Conservation (phyloP, 2,329 filamentous ascomycete genomes). For the Monascus ruber region DNA sequence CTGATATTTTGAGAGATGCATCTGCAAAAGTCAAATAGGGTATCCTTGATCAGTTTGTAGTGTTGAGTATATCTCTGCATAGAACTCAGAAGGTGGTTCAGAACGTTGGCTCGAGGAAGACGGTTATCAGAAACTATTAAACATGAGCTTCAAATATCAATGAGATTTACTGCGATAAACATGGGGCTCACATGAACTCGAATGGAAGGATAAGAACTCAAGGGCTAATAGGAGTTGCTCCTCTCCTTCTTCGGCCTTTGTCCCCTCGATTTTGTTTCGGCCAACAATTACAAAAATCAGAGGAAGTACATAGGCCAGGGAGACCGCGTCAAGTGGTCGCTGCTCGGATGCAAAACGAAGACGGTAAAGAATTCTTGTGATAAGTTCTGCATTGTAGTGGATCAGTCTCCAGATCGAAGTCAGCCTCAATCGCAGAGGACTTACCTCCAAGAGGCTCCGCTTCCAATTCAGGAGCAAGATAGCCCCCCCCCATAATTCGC, state of each 20-base stretch:
- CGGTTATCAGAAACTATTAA: constrained; percentile 49
- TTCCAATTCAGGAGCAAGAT: constrained; percentile 59
- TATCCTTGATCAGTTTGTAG: constrained; percentile 91
- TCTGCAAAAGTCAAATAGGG: constrained; percentile 72
- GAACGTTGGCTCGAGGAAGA: constrained; percentile 63
- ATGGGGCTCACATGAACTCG: constrained; percentile 50
- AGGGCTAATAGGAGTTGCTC: constrained; percentile 81
- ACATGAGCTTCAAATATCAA: not conserved
- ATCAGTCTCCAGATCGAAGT: not conserved
- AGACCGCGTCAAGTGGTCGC: constrained; percentile 80
- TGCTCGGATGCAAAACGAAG: constrained; percentile 85
- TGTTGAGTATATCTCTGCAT: constrained; percentile 89
- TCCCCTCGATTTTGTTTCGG: constrained; percentile 60
- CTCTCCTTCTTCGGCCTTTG: constrained; percentile 63
- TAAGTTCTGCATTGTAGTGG: constrained; percentile 38
- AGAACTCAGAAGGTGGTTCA: constrained; percentile 60
- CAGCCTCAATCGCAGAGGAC: constrained; percentile 4
- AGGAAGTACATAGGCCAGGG: constrained; percentile 76
- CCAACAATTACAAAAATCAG: constrained; percentile 68
- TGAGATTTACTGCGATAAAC: constrained; percentile 1
- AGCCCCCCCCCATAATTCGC: constrained; percentile 61
- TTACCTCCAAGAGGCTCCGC: constrained; percentile 67
- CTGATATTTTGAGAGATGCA: constrained; percentile 74
- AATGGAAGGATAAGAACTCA: constrained; percentile 83
- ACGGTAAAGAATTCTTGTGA: constrained; percentile 82